phyloP scores from a whole-genome alignment of 169 alveolate species.

The Cryptosporidium baileyi region DNA sequence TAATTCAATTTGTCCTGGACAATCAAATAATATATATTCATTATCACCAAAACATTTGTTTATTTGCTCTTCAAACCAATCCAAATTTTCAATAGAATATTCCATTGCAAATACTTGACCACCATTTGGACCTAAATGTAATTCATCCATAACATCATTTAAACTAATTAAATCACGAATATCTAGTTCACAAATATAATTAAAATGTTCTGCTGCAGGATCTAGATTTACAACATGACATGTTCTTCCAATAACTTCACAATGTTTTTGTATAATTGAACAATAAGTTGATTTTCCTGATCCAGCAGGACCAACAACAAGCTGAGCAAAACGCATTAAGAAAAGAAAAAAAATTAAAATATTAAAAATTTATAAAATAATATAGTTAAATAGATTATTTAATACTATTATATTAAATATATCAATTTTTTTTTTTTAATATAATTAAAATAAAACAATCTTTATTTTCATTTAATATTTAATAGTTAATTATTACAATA shows the following conservation, averaged over 20 bases:
- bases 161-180: constrained; percentile 94
- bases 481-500: too few relatives aligned
- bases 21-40: constrained; percentile 92
- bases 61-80: constrained; percentile 93
- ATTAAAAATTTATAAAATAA: neutral
- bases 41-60: constrained; percentile 91
- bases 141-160: constrained; percentile 91
- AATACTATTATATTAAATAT: too few relatives aligned
- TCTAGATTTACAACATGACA: constrained; percentile 94
- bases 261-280: constrained; percentile 89
- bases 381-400: neutral
- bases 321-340: constrained; percentile 88
- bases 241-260: constrained; percentile 83
- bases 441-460: too few relatives aligned
- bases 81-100: constrained; percentile 88
- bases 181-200: constrained; percentile 88
- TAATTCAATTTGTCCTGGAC: constrained; percentile 97
- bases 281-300: constrained; percentile 97
- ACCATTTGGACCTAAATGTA: constrained; percentile 95
- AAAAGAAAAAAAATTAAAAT: neutral
- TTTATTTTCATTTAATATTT: too few relatives aligned
- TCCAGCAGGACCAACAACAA: constrained; percentile 98
- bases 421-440: too few relatives aligned
- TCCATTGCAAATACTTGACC: constrained; percentile 95
- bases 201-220: constrained; percentile 95